These are phyloP conservation scores for Amaranthus cruentus DNA, from an alignment of 148 eudicot genomes.

Conservation along the genomic window DNA sequence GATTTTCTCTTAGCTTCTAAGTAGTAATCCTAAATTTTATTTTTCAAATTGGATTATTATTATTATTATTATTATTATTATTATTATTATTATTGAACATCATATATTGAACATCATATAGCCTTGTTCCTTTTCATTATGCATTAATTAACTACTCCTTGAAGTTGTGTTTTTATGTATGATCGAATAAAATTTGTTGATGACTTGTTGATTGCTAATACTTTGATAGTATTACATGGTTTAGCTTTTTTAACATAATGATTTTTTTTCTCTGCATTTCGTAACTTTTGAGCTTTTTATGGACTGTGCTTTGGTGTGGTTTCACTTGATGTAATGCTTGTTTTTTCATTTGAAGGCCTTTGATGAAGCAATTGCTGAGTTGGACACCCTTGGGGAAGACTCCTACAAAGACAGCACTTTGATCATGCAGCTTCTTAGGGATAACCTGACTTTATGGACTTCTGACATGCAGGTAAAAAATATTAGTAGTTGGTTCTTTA, in stretches of 20 bases:
- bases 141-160: not conserved
- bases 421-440: conserved; percentile 66
- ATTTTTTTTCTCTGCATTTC: not conserved
- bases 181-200: not conserved
- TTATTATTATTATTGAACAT: too few species aligned
- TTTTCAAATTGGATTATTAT: not conserved
- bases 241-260: not conserved
- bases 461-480: conserved; percentile 48
- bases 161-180: not conserved
- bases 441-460: conserved; percentile 62
- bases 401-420: conserved; percentile 67
- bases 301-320: not conserved
- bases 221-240: not conserved
- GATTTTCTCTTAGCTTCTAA: not conserved
- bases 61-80: not conserved
- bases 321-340: conserved; percentile 4
- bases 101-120: too few species aligned
- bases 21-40: not conserved
- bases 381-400: conserved; percentile 65
- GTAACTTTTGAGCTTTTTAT: not conserved
- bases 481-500: not conserved
- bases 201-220: not conserved
- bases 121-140: too few species aligned
- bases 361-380: conserved; percentile 62
- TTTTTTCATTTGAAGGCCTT: conserved; percentile 36